Percentiles rank a stretch among this genome's conserved stretches.
These are phyloP conservation scores for Fusarium pseudonygamai DNA, from an alignment of 2,329 filamentous ascomycete species.

Conservation along the genomic window DNA sequence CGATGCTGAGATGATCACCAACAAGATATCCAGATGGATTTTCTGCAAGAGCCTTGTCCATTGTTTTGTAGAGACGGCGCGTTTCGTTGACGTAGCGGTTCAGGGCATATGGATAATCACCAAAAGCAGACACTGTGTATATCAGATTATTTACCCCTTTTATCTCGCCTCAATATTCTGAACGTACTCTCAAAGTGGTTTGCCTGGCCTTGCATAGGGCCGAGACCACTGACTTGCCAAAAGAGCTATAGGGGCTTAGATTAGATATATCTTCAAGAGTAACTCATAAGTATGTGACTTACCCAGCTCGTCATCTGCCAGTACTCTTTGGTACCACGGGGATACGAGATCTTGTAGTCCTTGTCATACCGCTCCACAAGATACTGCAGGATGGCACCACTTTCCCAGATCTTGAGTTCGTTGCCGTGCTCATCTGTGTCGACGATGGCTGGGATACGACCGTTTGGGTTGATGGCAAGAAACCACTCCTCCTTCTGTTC, in stretches of 20 bases:
- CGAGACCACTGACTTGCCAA: constrained; percentile 82
- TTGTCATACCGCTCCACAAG: constrained; percentile 82
- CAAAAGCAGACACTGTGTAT: constrained; percentile 72
- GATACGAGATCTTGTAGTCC: constrained; percentile 84
- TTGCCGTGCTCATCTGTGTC: constrained; percentile 79
- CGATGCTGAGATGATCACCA: constrained; percentile 75
- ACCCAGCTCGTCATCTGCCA: constrained; percentile 84
- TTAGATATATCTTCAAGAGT: background rate
- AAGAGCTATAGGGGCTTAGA: constrained; percentile 55
- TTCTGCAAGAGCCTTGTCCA: constrained; percentile 74
- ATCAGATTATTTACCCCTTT: background rate
- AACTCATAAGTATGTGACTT: constrained; percentile 18
- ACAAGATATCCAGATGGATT: constrained; percentile 67
- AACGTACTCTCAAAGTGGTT: constrained; percentile 78
- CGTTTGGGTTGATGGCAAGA: constrained; percentile 90
- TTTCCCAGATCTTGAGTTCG: constrained; percentile 81
- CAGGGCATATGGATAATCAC: constrained; percentile 82
- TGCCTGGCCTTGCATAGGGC: constrained; percentile 82
- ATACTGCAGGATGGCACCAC: constrained; percentile 84
- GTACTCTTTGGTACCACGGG: constrained; percentile 74
- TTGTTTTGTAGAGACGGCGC: constrained; percentile 78
- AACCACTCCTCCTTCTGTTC: constrained; percentile 87
- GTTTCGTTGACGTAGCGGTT: constrained; percentile 86
- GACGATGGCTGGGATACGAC: constrained; percentile 86
- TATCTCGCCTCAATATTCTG: background rate